phyloP scores from a whole-genome alignment of 2,329 filamentous ascomycete species.

The Hypomyces rosellus region DNA sequence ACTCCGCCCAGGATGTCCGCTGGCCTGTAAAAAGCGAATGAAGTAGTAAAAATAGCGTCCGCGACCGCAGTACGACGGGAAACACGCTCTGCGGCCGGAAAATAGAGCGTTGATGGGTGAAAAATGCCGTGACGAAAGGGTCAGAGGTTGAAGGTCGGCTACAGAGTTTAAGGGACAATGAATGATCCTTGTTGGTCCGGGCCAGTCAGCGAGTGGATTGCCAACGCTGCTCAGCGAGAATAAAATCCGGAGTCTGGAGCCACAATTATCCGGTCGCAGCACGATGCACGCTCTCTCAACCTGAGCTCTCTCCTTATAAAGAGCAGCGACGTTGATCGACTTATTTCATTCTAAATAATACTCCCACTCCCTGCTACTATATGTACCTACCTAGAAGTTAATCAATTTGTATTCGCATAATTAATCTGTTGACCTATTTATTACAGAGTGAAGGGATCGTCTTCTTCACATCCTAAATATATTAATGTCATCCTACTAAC shows the following conservation, averaged over 20 bases:
- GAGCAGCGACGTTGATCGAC: too few relatives aligned
- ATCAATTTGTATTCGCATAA: too few relatives aligned
- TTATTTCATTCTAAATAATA: too few relatives aligned
- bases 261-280: slow-evolving; percentile 2
- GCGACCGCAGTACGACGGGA: slow-evolving; percentile 14
- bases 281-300: too few relatives aligned
- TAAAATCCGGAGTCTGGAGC: not conserved
- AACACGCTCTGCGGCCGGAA: slow-evolving; percentile 2
- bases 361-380: too few relatives aligned
- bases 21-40: not conserved
- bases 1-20: slow-evolving; percentile 5
- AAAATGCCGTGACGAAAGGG: slow-evolving; percentile 8
- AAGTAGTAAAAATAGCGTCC: not conserved
- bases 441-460: too few relatives aligned
- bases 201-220: slow-evolving; percentile 10
- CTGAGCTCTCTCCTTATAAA: too few relatives aligned
- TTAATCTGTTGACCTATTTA: too few relatives aligned
- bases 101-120: slow-evolving; percentile 5
- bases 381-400: too few relatives aligned
- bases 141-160: slow-evolving; percentile 9
- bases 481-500: too few relatives aligned
- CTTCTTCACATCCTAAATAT: too few relatives aligned
- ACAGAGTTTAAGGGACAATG: slow-evolving; percentile 12
- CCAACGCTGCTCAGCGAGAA: not conserved
- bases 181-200: slow-evolving; percentile 11